phyloP scores from a whole-genome alignment of 1,284 basidiomycete genomes.

The Ceratorhiza oryzae-sativae region DNA sequence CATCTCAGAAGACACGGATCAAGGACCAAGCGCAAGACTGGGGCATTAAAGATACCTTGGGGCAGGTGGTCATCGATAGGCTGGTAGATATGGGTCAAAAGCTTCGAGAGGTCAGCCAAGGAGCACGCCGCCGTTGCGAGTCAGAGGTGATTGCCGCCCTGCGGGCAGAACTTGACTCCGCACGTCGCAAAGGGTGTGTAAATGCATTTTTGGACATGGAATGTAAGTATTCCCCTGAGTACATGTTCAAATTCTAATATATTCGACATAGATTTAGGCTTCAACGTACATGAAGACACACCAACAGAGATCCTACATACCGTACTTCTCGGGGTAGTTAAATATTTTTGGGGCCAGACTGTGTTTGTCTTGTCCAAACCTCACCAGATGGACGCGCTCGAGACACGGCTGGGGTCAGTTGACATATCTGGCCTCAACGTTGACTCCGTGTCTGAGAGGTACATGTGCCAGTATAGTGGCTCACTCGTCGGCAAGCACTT shows the following conservation, averaged over 20 bases:
- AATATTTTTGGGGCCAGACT: constrained; percentile 52
- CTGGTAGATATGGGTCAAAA: not conserved
- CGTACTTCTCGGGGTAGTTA: constrained; percentile 50
- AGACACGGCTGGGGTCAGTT: constrained; percentile 47
- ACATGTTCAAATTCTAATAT: not conserved
- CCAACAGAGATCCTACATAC: constrained; percentile 51
- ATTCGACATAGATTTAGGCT: constrained; percentile 44
- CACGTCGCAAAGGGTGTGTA: not conserved
- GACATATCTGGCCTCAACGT: constrained; percentile 49
- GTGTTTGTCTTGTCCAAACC: constrained; percentile 45
- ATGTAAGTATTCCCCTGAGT: not conserved
- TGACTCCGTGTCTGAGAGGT: constrained; percentile 43
- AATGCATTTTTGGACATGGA: not conserved
- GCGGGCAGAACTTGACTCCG: not conserved
- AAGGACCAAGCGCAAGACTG: constrained; percentile 4
- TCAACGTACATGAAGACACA: constrained; percentile 46
- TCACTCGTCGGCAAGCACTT: constrained; percentile 56
- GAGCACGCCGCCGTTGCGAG: not conserved
- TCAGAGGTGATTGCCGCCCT: not conserved
- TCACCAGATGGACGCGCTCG: constrained; percentile 43
- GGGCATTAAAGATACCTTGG: constrained; percentile 21
- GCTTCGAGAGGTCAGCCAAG: not conserved
- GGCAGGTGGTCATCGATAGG: not conserved
- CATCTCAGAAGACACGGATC: constrained; percentile 2
- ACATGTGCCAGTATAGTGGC: constrained; percentile 54